Evolutionary conservation across 2,329 filamentous ascomycete species (phyloP).

Genomic region (Aaosphaeria arxii): DNA sequence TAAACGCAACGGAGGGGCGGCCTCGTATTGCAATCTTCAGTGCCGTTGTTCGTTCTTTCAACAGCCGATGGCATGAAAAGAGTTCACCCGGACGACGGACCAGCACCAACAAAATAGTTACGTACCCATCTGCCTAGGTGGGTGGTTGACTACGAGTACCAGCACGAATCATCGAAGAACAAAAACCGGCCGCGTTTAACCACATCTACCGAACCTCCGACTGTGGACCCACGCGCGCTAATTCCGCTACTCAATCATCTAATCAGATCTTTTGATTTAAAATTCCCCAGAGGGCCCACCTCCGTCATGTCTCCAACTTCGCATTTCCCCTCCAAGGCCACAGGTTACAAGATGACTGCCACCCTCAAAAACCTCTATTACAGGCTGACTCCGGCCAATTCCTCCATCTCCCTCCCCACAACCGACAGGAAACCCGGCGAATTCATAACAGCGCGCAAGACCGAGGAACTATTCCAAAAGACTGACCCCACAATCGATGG

Average conservation of each 20-base stretch:
- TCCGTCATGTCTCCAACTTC: conserved; percentile 12
- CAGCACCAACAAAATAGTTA: too few relatives aligned
- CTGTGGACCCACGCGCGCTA: neutral
- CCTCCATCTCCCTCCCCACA: conserved; percentile 28
- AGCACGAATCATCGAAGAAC: too few relatives aligned
- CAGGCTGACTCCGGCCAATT: conserved; percentile 27
- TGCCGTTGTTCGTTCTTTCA: too few relatives aligned
- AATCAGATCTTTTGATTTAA: conserved; percentile 7
- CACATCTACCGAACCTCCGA: too few relatives aligned
- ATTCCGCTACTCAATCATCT: neutral
- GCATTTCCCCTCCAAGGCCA: conserved; percentile 1
- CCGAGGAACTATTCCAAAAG: conserved; percentile 65
- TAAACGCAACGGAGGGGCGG: too few relatives aligned
- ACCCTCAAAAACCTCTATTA: conserved; percentile 36
- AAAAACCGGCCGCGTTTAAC: too few relatives aligned
- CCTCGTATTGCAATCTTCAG: too few relatives aligned
- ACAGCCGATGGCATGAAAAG: too few relatives aligned
- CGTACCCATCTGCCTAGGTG: too few relatives aligned
- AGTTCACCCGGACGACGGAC: too few relatives aligned
- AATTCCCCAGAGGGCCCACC: conserved; percentile 3
- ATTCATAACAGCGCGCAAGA: conserved; percentile 48
- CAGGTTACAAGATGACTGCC: conserved; percentile 36
- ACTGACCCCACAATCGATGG: conserved; percentile 77
- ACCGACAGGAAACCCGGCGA: conserved; percentile 33
- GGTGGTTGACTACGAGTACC: too few relatives aligned